phyloP scores from a whole-genome alignment of 2,329 filamentous ascomycete genomes.

The Penicillium sclerotigenum region DNA sequence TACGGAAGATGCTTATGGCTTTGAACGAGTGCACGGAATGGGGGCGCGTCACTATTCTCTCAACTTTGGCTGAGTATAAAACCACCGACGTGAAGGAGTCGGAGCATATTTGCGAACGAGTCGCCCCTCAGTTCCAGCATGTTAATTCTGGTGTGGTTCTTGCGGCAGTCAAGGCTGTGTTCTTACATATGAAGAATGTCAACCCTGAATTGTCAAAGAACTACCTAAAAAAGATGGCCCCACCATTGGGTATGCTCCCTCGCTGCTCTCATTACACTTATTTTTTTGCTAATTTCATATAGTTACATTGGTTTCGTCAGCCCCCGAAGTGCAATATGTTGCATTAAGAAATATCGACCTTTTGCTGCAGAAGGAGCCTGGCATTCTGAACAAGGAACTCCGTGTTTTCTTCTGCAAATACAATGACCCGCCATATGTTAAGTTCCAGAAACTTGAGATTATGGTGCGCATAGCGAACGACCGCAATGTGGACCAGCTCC shows the following conservation, averaged over 20 bases:
- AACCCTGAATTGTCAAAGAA: constrained; percentile 73
- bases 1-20: constrained; percentile 96
- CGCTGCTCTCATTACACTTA: background rate
- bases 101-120: constrained; percentile 96
- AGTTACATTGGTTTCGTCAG: constrained; percentile 94
- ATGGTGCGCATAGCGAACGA: constrained; percentile 99
- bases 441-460: constrained; percentile 95
- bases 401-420: constrained; percentile 99
- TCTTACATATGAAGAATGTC: constrained; percentile 88
- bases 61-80: constrained; percentile 83
- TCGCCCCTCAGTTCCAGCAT: constrained; percentile 95
- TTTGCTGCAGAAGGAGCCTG: constrained; percentile 89
- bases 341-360: constrained; percentile 95
- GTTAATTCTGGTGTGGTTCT: constrained; percentile 96
- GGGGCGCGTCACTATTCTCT: constrained; percentile 91
- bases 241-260: constrained; percentile 70
- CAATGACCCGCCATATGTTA: constrained; percentile 96
- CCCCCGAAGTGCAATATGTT: constrained; percentile 96
- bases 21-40: constrained; percentile 98
- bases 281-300: constrained; percentile 25
- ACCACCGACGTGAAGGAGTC: constrained; percentile 88
- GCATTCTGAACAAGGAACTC: constrained; percentile 95
- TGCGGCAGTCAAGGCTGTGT: constrained; percentile 96
- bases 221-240: constrained; percentile 98
- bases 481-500: constrained; percentile 88